Base-by-base conservation (phyloP, 2,329 filamentous ascomycete genomes). In the Talaromyces pinophilus region DNA sequence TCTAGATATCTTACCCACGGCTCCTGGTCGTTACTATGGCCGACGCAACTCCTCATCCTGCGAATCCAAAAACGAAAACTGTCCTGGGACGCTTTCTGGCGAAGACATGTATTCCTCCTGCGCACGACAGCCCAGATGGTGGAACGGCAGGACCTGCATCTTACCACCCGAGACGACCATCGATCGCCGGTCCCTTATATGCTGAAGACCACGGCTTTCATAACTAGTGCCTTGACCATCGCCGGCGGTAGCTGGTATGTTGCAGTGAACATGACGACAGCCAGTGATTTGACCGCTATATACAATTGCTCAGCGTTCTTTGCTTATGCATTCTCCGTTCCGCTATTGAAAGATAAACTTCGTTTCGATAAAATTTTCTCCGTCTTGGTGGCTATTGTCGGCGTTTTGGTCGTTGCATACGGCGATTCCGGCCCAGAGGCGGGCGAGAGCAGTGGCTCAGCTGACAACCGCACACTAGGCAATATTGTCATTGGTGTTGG, bases 271-370 rank as follows among this genome's bases (percentile, higher is more conserved):
- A 81, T 97, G 83, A 99, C 95, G 0, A 97, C 92, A 3, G 91
- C 95, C 2, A 93, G 91, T 70, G 95, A 99, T 78, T 81, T 99
- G 72, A 99, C 95, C 0, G 95, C 95, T 63, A 99, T 99, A 72
- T 99, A 99, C 85, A 99, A 99, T 81, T 99, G 95, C 84, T 96
- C 92, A 63, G 94, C 95, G 67, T 99, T 99, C 80, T 99, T 99
- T 78, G 95, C 95, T 59, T 99, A 99, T 76, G 94, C 92, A 13
- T 99, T 99, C 76, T 96, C 92, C 55, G 93, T 99, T 54, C 93
- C 93, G 0, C 80, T 99, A 19, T 84, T 99, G 2, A 88, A 91
- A 66, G 95, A 99, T 78, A 92, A 90, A 70, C 81, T 97, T 13
- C 88, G 92, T 25, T 80, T 90, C 44, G 92, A 92, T 80, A 99